Base-by-base conservation (phyloP, 768 basidiomycete species). In the Trametopsis cervina region DNA sequence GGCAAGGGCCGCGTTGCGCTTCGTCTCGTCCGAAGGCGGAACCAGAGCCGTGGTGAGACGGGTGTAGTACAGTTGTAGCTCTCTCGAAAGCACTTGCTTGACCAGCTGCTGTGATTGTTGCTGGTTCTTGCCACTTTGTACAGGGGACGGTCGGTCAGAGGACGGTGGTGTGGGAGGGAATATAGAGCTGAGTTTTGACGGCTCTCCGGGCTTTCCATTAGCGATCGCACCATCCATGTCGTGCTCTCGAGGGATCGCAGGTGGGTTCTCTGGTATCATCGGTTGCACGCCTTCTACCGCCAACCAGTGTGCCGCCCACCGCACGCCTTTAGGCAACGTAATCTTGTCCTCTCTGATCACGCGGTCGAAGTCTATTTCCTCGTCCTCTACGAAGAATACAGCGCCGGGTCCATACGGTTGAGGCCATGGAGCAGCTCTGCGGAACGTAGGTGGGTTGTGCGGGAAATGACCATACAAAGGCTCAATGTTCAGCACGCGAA, bases 241-340 rank as follows among this genome's bases (percentile, higher is more conserved):
- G 21, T 63, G 57, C 18, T 83, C 81, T 55, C 77, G 71, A 0
- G 84, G 82, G 38, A 87, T 71, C 1, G 84, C 82, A n/a, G 89
- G 85, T 0, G 93, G 93, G 63, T 98, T 98, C 62, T 96, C 91
- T 11, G 90, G 89, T 42, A 95, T 88, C n/a, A 91, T 77, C 0
- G 95, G 94, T 60, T 98, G 96, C 11, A 99, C 88, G 21, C 96
- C 96, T 58, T 99, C 96, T 33, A 99, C 92, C 0, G 94, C 94
- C 25, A 99, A 75, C 96, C 96, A 99, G 62, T 99, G 96, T 2
- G 96, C 94, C 0, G 83, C 86, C 85, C 89, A 94, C 55, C 74
- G 81, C 47, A 89, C 82, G 36, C 83, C 85, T 57, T 85, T 83
- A 0, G 91, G 89, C 6, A 93, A 67, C 1, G 77, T 72, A 27